phyloP scores from a whole-genome alignment of 2,329 filamentous ascomycete genomes.

The Penicillium sumatraense region DNA sequence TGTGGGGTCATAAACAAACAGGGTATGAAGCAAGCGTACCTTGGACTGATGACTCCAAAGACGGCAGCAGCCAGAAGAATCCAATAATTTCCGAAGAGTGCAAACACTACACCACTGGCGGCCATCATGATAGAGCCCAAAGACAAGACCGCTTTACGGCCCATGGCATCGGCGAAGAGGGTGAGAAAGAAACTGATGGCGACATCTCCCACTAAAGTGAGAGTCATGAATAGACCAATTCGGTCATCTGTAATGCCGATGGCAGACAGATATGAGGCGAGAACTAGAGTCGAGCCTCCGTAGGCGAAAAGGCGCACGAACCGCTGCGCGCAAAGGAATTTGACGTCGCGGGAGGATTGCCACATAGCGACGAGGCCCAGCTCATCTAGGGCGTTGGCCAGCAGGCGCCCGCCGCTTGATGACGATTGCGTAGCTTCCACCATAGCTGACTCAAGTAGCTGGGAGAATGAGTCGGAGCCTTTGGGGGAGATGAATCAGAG shows the following conservation, averaged over 20 bases:
- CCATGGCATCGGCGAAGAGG: constrained; percentile 63
- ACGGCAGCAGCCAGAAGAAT: constrained; percentile 62
- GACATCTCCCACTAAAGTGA: constrained; percentile 66
- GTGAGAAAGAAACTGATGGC: constrained; percentile 62
- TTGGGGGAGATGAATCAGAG: no score
- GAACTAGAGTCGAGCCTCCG: constrained; percentile 63
- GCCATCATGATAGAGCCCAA: constrained; percentile 62
- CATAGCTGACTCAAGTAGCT: neutral
- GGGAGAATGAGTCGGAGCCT: neutral
- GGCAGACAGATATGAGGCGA: constrained; percentile 65
- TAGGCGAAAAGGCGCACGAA: constrained; percentile 67
- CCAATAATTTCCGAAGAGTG: constrained; percentile 62
- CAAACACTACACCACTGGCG: constrained; percentile 60
- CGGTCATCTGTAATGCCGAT: constrained; percentile 60
- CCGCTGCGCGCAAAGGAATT: constrained; percentile 46
- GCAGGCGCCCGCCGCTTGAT: constrained; percentile 7
- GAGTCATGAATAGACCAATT: constrained; percentile 68
- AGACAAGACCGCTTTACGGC: constrained; percentile 59
- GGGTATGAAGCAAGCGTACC: constrained; percentile 33
- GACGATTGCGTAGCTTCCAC: neutral
- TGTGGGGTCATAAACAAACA: neutral
- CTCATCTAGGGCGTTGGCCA: constrained; percentile 31
- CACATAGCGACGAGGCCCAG: constrained; percentile 44
- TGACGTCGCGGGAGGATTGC: constrained; percentile 42
- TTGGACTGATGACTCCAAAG: constrained; percentile 65